Evolutionary conservation across 2,329 filamentous ascomycete genomes (phyloP).

Genomic region (Fusarium acutatum): DNA sequence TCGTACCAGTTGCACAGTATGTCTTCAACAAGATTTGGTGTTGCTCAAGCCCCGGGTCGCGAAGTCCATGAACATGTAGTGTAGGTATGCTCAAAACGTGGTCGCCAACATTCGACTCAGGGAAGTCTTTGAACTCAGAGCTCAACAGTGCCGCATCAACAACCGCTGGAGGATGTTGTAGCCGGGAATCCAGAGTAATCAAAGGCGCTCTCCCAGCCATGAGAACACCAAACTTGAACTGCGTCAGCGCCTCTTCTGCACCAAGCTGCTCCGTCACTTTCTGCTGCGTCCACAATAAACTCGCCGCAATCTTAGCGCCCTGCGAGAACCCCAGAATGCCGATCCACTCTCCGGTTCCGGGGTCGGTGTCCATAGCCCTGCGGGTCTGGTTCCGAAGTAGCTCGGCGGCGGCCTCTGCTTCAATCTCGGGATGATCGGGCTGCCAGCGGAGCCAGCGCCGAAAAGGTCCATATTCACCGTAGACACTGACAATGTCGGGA

Average conservation of each 20-base stretch:
- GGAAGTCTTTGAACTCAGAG: constrained; percentile 40
- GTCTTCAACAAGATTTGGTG: constrained; percentile 58
- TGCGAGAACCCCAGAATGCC: constrained; percentile 73
- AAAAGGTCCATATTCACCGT: constrained; percentile 73
- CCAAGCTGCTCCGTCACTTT: constrained; percentile 52
- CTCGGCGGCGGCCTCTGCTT: constrained; percentile 52
- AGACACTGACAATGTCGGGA: constrained; percentile 70
- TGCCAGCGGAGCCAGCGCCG: constrained; percentile 69
- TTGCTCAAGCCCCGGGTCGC: constrained; percentile 68
- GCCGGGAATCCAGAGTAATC: constrained; percentile 48
- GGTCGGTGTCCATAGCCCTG: constrained; percentile 61
- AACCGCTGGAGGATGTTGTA: constrained; percentile 61
- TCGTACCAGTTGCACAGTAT: constrained; percentile 66
- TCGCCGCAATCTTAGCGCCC: constrained; percentile 69
- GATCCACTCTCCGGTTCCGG: constrained; percentile 66
- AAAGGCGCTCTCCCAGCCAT: constrained; percentile 48
- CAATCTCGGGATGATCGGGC: constrained; percentile 62
- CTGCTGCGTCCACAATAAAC: constrained; percentile 70
- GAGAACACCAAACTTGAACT: constrained; percentile 49
- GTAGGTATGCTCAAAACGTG: constrained; percentile 47
- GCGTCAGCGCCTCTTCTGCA: constrained; percentile 23
- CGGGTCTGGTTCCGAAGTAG: constrained; percentile 52
- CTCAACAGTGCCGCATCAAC: constrained; percentile 36
- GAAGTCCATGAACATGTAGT: constrained; percentile 56
- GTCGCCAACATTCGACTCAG: constrained; percentile 59